A percentile compares a stretch with the other conserved stretches of the same genome.
phyloP scores from a whole-genome alignment of 495 filamentous ascomycete genomes.

The Rostrohypoxylon terebratum region DNA sequence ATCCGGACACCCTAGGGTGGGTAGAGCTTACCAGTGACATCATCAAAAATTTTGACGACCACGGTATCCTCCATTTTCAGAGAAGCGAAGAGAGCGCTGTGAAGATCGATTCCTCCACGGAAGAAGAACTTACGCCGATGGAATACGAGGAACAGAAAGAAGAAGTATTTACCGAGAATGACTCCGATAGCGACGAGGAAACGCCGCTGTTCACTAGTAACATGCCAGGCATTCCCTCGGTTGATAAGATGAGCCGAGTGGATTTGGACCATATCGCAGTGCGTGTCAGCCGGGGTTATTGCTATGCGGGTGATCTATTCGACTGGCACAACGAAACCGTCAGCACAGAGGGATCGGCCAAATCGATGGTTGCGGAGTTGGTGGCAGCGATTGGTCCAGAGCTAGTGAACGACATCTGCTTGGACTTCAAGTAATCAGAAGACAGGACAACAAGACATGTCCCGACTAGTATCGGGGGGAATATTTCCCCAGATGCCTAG shows the following conservation, averaged over 20 bases:
- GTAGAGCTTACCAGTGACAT: conserved; percentile 76
- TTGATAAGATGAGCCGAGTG: conserved; percentile 69
- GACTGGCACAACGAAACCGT: conserved; percentile 70
- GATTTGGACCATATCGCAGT: conserved; percentile 69
- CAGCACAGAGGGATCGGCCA: conserved; percentile 48
- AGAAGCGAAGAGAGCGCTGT: conserved; percentile 52
- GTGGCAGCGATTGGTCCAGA: conserved; percentile 80
- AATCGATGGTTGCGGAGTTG: conserved; percentile 78
- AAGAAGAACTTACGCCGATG: conserved; percentile 43
- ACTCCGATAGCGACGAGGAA: conserved; percentile 49
- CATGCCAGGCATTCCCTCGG: conserved; percentile 83
- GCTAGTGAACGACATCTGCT: conserved; percentile 66
- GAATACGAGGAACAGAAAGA: conserved; percentile 49
- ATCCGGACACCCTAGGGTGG: conserved; percentile 82
- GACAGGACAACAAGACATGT: neutral
- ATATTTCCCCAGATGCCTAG: too few relatives aligned
- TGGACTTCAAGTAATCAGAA: conserved; percentile 50
- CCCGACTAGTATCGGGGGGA: neutral
- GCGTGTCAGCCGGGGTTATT: conserved; percentile 42
- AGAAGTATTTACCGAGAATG: conserved; percentile 25
- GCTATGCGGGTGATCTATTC: conserved; percentile 66
- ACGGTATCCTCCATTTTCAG: conserved; percentile 76
- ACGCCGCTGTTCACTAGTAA: conserved; percentile 72
- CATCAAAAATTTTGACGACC: conserved; percentile 69
- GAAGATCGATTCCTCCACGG: conserved; percentile 26